Conservation (phyloP, 768 basidiomycete genomes). For the Boletus vermiculosoides region DNA sequence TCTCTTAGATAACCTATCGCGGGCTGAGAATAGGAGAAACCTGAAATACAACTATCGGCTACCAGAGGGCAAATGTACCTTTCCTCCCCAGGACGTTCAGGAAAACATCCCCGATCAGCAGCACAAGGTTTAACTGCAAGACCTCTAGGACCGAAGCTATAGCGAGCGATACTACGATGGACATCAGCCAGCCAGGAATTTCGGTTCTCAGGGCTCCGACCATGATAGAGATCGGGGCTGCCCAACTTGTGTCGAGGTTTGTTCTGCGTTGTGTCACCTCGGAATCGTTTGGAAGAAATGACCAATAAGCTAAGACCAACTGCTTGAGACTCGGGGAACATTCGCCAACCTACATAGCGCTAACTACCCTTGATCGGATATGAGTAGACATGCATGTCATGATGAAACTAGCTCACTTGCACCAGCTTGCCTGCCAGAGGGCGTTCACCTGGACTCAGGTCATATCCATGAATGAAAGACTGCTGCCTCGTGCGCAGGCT, state of each 20-base stretch:
- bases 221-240: conserved; percentile 46
- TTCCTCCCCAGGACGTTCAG: conserved; percentile 38
- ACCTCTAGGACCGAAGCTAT: conserved; percentile 38
- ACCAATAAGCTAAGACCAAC: neutral
- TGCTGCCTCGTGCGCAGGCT: too few species aligned
- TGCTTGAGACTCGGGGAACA: neutral
- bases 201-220: conserved; percentile 40
- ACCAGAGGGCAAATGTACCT: conserved; percentile 33
- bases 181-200: conserved; percentile 42
- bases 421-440: too few species aligned
- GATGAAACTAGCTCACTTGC: too few species aligned
- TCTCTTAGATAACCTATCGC: neutral
- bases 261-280: conserved; percentile 48
- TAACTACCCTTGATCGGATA: too few species aligned
- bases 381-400: too few species aligned
- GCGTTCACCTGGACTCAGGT: too few species aligned
- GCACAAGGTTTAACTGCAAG: conserved; percentile 32
- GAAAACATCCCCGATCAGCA: conserved; percentile 43
- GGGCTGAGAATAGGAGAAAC: conserved; percentile 20
- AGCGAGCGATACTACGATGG: conserved; percentile 45
- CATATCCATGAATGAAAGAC: too few species aligned
- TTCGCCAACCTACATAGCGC: too few species aligned
- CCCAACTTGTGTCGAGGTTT: conserved; percentile 42
- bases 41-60: conserved; percentile 34
- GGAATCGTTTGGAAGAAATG: conserved; percentile 37